A percentile compares a stretch with the other conserved stretches of the same genome.
These are phyloP conservation scores for Bathelium albidoporum DNA, from an alignment of 495 filamentous ascomycete species.

Conservation along the genomic window DNA sequence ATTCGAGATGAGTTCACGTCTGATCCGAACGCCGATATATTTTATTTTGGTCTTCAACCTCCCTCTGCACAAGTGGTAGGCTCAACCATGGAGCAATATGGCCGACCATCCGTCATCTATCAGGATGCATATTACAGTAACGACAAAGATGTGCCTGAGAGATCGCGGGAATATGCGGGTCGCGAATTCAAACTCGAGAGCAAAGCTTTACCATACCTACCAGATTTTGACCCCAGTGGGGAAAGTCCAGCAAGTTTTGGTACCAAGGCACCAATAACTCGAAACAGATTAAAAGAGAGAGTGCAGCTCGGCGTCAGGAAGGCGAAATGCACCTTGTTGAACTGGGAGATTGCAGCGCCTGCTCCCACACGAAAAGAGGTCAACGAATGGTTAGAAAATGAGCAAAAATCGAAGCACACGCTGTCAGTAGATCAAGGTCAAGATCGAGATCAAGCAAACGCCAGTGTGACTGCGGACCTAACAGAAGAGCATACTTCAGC, in stretches of 20 bases:
- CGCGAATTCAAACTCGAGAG: conserved; percentile 75
- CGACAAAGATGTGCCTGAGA: conserved; percentile 75
- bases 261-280: conserved; percentile 34
- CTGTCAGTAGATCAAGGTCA: background rate
- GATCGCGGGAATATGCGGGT: conserved; percentile 74
- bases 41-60: conserved; percentile 24
- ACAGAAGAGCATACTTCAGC: conserved; percentile 14
- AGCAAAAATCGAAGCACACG: too few relatives aligned
- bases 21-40: conserved; percentile 17
- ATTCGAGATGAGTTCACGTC: conserved; percentile 17
- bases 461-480: background rate
- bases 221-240: conserved; percentile 63
- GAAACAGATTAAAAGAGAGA: conserved; percentile 44
- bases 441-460: conserved; percentile 13
- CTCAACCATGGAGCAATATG: conserved; percentile 24
- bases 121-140: conserved; percentile 80
- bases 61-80: conserved; percentile 27
- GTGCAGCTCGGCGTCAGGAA: conserved; percentile 40
- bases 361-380: conserved; percentile 70
- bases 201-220: conserved; percentile 62
- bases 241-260: conserved; percentile 46
- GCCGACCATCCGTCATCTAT: conserved; percentile 54
- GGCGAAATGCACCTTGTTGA: conserved; percentile 42
- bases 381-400: conserved; percentile 49
- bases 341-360: conserved; percentile 53